Evolutionary conservation across 2,329 filamentous ascomycete genomes (phyloP), one percentile per base, ranked within the genome.

Genomic region (Helicocarpus griseus): DNA sequence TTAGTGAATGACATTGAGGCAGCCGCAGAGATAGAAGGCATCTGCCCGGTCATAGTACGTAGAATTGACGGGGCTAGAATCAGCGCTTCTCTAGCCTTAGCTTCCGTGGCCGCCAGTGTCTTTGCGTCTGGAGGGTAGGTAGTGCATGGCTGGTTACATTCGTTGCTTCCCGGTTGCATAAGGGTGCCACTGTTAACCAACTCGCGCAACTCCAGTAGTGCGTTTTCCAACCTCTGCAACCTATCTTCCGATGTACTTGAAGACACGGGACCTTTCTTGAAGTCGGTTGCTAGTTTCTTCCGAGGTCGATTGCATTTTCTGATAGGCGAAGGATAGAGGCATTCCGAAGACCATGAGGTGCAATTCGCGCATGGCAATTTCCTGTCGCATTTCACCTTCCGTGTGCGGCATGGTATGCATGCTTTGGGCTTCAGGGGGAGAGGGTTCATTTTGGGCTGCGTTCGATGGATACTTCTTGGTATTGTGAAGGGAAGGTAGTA

Each of bases 321-420:
- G 13, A 57, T 45, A 14, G 53, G 57, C 3, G 56, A 57, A 19
- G 56, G 56, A 36, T 52, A 58, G 13, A 54, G 41, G n/a, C 56
- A 59, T 11, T 54, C 48, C 8, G 55, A 48, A 4, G 51, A 52
- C 56, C 55, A 58, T 24, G 49, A 44, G 5, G 40, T 46, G 48
- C 62, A 64, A 26, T 60, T 62, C 35, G 56, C 54, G 51, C 62
- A 65, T 13, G 63, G 62, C 39, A 57, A 52, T 7, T 57, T 53
- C 49, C 58, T 55, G 51, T 63, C 60, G 40, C 62, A 65, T 56
- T 60, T 63, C 36, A 64, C 56, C 53, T 64, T 64, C 47, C 63
- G 58, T 36, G 50, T 52, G 26, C 60, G 55, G 53, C 63, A 65
- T n/a, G 57, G 57, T 17, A 55, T 54, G 46, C 63, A 65, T 24